A percentile compares a stretch with the other conserved stretches of the same genome.
phyloP scores from a whole-genome alignment of 495 filamentous ascomycete genomes.

The Talaromyces liani region DNA sequence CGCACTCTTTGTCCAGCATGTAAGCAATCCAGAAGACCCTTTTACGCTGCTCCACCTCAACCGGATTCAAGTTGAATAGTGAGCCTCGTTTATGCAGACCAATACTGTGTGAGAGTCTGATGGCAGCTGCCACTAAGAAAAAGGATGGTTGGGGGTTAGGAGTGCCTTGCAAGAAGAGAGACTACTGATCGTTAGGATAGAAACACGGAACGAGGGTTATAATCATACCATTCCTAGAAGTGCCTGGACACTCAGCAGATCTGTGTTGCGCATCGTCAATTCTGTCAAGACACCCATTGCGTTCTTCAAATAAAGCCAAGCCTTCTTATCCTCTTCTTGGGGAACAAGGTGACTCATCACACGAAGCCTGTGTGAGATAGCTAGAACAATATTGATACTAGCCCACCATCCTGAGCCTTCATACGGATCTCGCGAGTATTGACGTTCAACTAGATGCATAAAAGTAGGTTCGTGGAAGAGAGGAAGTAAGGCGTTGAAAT shows the following conservation, averaged over 20 bases:
- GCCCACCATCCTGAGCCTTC: constrained; percentile 98
- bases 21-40: constrained; percentile 98
- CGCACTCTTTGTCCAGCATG: constrained; percentile 84
- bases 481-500: constrained; percentile 98
- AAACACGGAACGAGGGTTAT: background rate
- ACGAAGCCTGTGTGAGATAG: constrained; percentile 82
- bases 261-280: constrained; percentile 90
- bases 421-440: constrained; percentile 90
- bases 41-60: constrained; percentile 92
- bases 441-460: constrained; percentile 88
- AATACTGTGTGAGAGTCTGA: constrained; percentile 87
- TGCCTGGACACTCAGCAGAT: constrained; percentile 93
- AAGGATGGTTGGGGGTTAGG: constrained; percentile 95
- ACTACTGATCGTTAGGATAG: constrained; percentile 31
- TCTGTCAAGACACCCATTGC: constrained; percentile 89
- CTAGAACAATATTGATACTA: constrained; percentile 86
- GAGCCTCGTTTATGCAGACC: constrained; percentile 90
- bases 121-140: constrained; percentile 87
- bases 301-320: constrained; percentile 94
- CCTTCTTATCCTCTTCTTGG: constrained; percentile 85
- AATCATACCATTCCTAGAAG: constrained; percentile 73
- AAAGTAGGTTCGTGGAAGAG: constrained; percentile 97
- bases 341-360: constrained; percentile 94
- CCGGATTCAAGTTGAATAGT: constrained; percentile 80
- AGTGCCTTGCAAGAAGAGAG: constrained; percentile 91